phyloP scores from a whole-genome alignment of 768 basidiomycete species.

The Tricholoma saponaceum region DNA sequence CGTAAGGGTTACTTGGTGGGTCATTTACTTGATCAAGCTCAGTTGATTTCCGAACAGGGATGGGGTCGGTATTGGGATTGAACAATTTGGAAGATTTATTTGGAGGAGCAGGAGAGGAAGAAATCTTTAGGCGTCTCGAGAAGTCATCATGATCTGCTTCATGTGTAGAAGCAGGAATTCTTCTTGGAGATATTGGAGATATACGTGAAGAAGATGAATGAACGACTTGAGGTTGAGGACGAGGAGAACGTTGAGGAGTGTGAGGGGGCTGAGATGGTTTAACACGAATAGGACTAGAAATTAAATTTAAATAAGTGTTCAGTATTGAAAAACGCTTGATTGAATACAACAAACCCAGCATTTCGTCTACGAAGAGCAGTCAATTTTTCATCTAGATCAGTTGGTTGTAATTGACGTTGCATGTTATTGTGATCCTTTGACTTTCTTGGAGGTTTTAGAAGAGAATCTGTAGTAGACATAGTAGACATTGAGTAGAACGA shows the following conservation, averaged over 20 bases:
- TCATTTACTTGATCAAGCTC: slow-evolving; percentile 69
- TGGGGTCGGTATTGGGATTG: slow-evolving; percentile 69
- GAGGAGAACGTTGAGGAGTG: no score
- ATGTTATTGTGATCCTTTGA: slow-evolving; percentile 26
- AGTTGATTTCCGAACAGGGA: slow-evolving; percentile 54
- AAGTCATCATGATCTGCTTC: slow-evolving; percentile 73
- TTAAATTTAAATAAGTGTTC: no score
- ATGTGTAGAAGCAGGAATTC: slow-evolving; percentile 21
- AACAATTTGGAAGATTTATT: slow-evolving; percentile 48
- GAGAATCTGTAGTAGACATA: slow-evolving; percentile 3
- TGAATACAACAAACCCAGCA: slow-evolving; percentile 57
- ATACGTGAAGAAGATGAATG: slow-evolving; percentile 19
- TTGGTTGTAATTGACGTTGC: slow-evolving; percentile 28
- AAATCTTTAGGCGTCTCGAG: slow-evolving; percentile 66
- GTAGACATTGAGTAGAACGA: no score
- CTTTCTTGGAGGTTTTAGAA: slow-evolving; percentile 26
- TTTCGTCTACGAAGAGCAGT: slow-evolving; percentile 63
- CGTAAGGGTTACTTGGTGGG: slow-evolving; percentile 48
- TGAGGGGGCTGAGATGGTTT: no score
- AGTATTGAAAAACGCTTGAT: no score
- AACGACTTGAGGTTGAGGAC: slow-evolving; percentile 21
- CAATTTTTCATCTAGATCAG: slow-evolving; percentile 54
- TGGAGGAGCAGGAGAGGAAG: slow-evolving; percentile 40
- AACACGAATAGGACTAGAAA: slow-evolving; percentile 35
- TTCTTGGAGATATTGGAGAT: slow-evolving; percentile 28